Evolutionary conservation across 1,284 basidiomycete species (phyloP).

Genomic region (Megacollybia platyphylla): DNA sequence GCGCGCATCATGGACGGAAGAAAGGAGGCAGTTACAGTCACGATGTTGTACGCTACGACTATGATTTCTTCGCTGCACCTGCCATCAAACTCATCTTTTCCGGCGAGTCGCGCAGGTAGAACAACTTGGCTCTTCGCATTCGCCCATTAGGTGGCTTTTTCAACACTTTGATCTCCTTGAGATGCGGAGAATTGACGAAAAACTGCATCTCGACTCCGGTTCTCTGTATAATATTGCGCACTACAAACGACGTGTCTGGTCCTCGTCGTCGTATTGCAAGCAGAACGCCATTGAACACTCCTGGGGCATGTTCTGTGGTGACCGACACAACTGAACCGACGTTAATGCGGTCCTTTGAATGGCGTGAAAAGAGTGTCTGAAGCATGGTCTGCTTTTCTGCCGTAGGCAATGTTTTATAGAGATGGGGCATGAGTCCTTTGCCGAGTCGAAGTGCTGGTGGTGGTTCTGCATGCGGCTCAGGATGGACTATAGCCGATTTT

Average conservation of each 20-base stretch:
- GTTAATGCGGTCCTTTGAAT: slow-evolving; percentile 51
- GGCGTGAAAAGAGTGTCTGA: slow-evolving; percentile 55
- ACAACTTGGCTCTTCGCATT: slow-evolving; percentile 65
- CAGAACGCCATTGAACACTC: slow-evolving; percentile 77
- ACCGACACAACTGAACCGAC: slow-evolving; percentile 79
- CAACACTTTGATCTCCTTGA: slow-evolving; percentile 76
- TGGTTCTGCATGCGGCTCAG: slow-evolving; percentile 28
- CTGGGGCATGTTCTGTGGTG: slow-evolving; percentile 57
- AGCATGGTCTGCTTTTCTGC: slow-evolving; percentile 61
- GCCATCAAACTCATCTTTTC: slow-evolving; percentile 74
- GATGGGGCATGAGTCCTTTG: slow-evolving; percentile 67
- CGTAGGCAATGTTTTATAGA: slow-evolving; percentile 53
- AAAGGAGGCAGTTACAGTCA: slow-evolving; percentile 32
- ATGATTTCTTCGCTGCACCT: slow-evolving; percentile 29
- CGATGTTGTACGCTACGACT: slow-evolving; percentile 13
- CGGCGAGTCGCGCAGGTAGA: slow-evolving; percentile 65
- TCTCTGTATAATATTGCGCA: slow-evolving; percentile 81
- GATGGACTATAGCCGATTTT: slow-evolving; percentile 44
- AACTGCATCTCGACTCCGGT: slow-evolving; percentile 88
- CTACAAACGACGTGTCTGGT: slow-evolving; percentile 68
- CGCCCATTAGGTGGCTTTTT: slow-evolving; percentile 45
- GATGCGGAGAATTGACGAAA: slow-evolving; percentile 70
- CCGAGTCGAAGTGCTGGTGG: slow-evolving; percentile 28
- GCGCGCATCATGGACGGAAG: slow-evolving; percentile 27
- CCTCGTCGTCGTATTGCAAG: slow-evolving; percentile 72